Percentiles rank a stretch among this genome's conserved stretches.
These are phyloP conservation scores for Cadophora malorum DNA, from an alignment of 2,329 filamentous ascomycete genomes.

Conservation along the genomic window DNA sequence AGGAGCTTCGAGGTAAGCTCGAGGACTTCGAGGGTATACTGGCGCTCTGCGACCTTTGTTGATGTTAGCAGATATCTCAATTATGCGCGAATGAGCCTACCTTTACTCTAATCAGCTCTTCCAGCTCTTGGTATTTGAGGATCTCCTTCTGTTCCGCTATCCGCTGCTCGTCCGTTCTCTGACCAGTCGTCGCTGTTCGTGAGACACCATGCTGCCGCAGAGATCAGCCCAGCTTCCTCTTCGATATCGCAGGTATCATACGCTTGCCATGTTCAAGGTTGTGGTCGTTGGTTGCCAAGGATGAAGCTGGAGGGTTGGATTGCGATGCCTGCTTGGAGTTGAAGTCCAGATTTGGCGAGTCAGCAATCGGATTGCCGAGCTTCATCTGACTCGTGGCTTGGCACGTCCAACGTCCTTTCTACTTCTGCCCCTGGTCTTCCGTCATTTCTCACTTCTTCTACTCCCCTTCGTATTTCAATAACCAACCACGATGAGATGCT, in stretches of 20 bases:
- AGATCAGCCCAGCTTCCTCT: conserved; percentile 41
- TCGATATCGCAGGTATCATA: conserved; percentile 39
- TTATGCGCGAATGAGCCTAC: conserved; percentile 49
- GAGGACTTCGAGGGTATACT: conserved; percentile 59
- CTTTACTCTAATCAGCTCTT: conserved; percentile 70
- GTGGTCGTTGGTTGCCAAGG: conserved; percentile 4
- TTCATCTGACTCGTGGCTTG: conserved; percentile 27
- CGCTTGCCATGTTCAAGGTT: conserved; percentile 46
- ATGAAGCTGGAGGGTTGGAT: conserved; percentile 20
- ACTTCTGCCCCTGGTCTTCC: conserved; percentile 25
- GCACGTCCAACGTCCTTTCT: conserved; percentile 23
- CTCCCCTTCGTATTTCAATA: not conserved
- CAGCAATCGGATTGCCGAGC: conserved; percentile 32
- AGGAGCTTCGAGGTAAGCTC: conserved; percentile 75
- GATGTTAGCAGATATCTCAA: conserved; percentile 28
- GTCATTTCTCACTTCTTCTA: conserved; percentile 13
- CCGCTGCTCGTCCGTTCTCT: conserved; percentile 72
- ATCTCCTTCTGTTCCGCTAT: conserved; percentile 79
- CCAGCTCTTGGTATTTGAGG: conserved; percentile 73
- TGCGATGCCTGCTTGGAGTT: not conserved
- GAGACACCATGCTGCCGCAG: conserved; percentile 78
- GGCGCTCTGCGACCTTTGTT: conserved; percentile 42
- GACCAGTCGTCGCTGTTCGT: conserved; percentile 64
- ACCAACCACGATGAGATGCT: conserved; percentile 30
- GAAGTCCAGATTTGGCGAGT: conserved; percentile 32